phyloP scores from a whole-genome alignment of 768 basidiomycete genomes.

The Porphyrellus cyaneotinctus region DNA sequence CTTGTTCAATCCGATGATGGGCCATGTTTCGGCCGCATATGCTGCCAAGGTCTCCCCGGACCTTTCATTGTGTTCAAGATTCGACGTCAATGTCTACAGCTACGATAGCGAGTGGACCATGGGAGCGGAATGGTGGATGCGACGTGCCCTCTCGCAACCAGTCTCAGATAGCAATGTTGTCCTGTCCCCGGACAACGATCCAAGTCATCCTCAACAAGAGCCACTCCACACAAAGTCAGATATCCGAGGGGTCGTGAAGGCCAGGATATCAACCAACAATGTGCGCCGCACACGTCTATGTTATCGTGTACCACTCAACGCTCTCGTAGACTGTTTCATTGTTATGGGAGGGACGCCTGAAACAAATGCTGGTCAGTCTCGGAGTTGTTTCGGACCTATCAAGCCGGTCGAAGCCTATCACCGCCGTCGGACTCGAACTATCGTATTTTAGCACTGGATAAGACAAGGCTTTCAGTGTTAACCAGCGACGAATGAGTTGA shows the following conservation, averaged over 20 bases:
- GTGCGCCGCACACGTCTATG: constrained; percentile 41
- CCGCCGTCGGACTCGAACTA: constrained; percentile 86
- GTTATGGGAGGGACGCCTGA: constrained; percentile 91
- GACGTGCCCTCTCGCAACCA: constrained; percentile 43
- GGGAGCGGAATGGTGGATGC: constrained; percentile 95
- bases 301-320: background rate
- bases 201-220: constrained; percentile 9
- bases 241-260: constrained; percentile 83
- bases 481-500: constrained; percentile 10
- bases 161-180: constrained; percentile 10
- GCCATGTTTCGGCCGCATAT: constrained; percentile 89
- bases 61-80: constrained; percentile 82
- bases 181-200: background rate
- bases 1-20: constrained; percentile 93
- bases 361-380: constrained; percentile 83
- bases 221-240: constrained; percentile 25
- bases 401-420: constrained; percentile 80
- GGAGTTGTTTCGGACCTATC: constrained; percentile 91
- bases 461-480: background rate
- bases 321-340: constrained; percentile 71
- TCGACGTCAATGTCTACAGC: constrained; percentile 95
- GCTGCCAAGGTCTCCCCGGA: constrained; percentile 83
- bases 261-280: constrained; percentile 83
- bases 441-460: constrained; percentile 80
- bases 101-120: constrained; percentile 96